phyloP scores from a whole-genome alignment of 129 eudicot species.

The Pulicaria dysenterica region DNA sequence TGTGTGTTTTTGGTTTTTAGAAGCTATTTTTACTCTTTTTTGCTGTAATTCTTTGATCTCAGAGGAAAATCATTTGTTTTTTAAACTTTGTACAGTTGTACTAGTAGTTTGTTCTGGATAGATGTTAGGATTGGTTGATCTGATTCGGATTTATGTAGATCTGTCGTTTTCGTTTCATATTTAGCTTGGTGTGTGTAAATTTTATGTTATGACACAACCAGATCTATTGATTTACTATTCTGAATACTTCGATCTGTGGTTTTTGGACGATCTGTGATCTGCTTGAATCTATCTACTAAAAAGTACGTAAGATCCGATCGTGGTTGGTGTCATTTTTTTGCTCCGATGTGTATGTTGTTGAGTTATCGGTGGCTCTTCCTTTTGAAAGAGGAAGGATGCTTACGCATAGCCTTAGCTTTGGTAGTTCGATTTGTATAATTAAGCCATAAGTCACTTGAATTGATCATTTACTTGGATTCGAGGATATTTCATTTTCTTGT shows the following conservation, averaged over 20 bases:
- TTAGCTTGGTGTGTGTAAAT: neutral
- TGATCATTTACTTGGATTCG: neutral
- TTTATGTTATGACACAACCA: conserved; percentile 4
- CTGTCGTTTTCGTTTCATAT: conserved; percentile 19
- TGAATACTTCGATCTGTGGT: conserved; percentile 33
- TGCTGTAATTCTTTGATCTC: neutral
- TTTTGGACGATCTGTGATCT: neutral
- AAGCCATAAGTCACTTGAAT: conserved; percentile 1
- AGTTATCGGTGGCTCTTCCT: no score
- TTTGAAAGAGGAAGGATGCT: neutral
- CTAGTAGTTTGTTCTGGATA: neutral
- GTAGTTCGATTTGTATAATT: conserved; percentile 1
- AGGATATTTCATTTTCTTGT: neutral
- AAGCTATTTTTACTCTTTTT: neutral
- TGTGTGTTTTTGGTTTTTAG: neutral
- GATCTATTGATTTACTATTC: conserved; percentile 17
- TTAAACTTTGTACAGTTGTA: neutral
- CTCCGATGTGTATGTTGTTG: no score
- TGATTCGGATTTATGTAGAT: conserved; percentile 30
- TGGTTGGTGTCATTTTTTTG: neutral
- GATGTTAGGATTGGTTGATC: conserved; percentile 21
- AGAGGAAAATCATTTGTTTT: neutral
- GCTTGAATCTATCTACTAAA: neutral
- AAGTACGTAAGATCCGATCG: conserved; percentile 22
- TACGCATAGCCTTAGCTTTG: neutral